A percentile compares a stretch with the other conserved stretches of the same genome.
These are phyloP conservation scores for Pascua sp. DNA, from an alignment of 1,284 basidiomycete species.

Conservation along the genomic window DNA sequence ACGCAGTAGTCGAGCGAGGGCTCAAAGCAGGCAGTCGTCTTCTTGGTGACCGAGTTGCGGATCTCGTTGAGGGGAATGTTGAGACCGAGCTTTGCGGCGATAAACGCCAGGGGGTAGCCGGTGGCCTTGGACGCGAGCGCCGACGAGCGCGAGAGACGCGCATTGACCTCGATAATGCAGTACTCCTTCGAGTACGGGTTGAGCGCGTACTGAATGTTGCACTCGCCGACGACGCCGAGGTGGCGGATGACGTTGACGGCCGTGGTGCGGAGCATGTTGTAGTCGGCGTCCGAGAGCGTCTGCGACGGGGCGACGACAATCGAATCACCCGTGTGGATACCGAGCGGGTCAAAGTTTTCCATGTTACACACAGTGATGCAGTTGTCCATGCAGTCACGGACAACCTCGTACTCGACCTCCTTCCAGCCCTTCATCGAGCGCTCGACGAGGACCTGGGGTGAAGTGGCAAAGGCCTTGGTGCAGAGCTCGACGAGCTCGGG, in stretches of 20 bases:
- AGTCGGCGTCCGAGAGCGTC: slow-evolving; percentile 94
- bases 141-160: slow-evolving; percentile 96
- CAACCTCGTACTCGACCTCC: slow-evolving; percentile 99
- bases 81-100: slow-evolving; percentile 94
- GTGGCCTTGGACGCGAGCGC: slow-evolving; percentile 98
- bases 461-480: slow-evolving; percentile 90
- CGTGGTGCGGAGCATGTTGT: slow-evolving; percentile 97
- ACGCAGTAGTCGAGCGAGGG: slow-evolving; percentile 96
- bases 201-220: slow-evolving; percentile 98
- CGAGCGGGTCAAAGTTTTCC: slow-evolving; percentile 99
- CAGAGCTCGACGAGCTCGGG: slow-evolving; percentile 81
- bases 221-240: slow-evolving; percentile 91
- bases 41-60: slow-evolving; percentile 93
- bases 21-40: slow-evolving; percentile 96
- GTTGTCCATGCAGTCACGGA: slow-evolving; percentile 87
- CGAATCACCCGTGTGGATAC: slow-evolving; percentile 99
- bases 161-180: slow-evolving; percentile 99
- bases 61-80: slow-evolving; percentile 97
- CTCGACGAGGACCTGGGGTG: slow-evolving; percentile 95
- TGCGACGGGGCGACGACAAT: slow-evolving; percentile 98
- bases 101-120: slow-evolving; percentile 96
- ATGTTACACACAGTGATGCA: slow-evolving; percentile 99
- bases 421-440: slow-evolving; percentile 99
- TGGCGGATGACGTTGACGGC: slow-evolving; percentile 98
- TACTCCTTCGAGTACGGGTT: slow-evolving; percentile 94